phyloP scores from a whole-genome alignment of 2,329 filamentous ascomycete species.

The Arthrinium puccinioides region DNA sequence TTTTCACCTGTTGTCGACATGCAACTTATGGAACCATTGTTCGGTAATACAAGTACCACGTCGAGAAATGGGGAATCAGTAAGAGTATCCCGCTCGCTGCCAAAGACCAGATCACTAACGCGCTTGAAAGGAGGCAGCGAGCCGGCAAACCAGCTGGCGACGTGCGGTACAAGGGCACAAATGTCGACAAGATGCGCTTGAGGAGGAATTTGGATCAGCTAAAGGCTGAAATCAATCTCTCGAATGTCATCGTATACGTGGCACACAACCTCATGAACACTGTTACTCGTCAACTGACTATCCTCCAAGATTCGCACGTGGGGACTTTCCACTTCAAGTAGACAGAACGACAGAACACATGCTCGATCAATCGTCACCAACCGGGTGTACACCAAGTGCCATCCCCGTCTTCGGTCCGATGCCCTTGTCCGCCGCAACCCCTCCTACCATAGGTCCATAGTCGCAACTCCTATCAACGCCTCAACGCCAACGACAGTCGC shows the following conservation, averaged over 20 bases:
- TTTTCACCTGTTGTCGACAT: background rate
- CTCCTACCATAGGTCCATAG: conserved; percentile 10
- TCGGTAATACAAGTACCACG: conserved; percentile 23
- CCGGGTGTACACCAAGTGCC: conserved; percentile 13
- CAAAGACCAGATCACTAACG: conserved; percentile 15
- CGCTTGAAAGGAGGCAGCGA: conserved; percentile 10
- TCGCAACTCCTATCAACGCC: conserved; percentile 13
- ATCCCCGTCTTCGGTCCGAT: conserved; percentile 9
- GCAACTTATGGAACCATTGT: conserved; percentile 12
- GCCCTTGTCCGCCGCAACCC: background rate
- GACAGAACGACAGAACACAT: no score
- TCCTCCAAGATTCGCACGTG: background rate
- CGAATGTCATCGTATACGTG: no score
- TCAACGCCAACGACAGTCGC: conserved; percentile 15
- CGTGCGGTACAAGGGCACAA: conserved; percentile 15
- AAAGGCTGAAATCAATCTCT: no score
- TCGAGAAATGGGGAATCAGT: conserved; percentile 22
- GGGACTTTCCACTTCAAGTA: background rate
- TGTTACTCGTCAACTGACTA: no score
- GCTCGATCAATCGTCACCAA: conserved; percentile 1
- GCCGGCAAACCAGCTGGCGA: conserved; percentile 9
- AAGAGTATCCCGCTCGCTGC: conserved; percentile 14
- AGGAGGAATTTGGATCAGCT: conserved; percentile 19
- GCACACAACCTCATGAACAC: no score
- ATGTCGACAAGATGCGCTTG: conserved; percentile 18